Evolutionary conservation across 208 protist species (phyloP).

Genomic region (Wallacemonas collosoma): DNA sequence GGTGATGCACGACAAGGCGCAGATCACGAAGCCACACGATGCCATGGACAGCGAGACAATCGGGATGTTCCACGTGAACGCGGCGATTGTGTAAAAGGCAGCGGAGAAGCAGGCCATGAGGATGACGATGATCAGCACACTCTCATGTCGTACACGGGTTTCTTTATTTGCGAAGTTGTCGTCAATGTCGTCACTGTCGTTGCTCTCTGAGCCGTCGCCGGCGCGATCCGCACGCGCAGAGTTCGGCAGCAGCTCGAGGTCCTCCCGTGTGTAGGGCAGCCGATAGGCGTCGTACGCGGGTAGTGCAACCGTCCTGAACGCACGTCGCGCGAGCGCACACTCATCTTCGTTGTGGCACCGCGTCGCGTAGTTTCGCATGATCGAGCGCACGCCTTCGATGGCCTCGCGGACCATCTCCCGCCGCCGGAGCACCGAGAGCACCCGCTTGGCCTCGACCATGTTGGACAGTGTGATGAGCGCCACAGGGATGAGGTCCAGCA

Average conservation of each 20-base stretch:
- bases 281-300: conserved; percentile 44
- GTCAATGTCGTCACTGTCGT: conserved; percentile 3
- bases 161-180: conserved; percentile 4
- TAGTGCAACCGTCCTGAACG: conserved; percentile 47
- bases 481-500: conserved; percentile 63
- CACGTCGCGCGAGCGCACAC: conserved; percentile 39
- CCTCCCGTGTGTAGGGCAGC: conserved; percentile 26
- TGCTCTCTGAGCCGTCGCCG: neutral
- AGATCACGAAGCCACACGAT: conserved; percentile 50
- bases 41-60: conserved; percentile 55
- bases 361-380: conserved; percentile 16
- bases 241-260: conserved; percentile 29
- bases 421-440: conserved; percentile 20
- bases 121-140: conserved; percentile 55
- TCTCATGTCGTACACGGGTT: conserved; percentile 32
- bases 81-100: conserved; percentile 58
- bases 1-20: conserved; percentile 61
- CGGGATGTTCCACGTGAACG: conserved; percentile 45
- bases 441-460: conserved; percentile 38
- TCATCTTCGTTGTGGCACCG: conserved; percentile 26
- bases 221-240: too few relatives aligned
- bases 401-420: conserved; percentile 42
- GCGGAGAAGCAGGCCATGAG: conserved; percentile 61
- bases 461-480: conserved; percentile 78
- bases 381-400: conserved; percentile 27